Evolutionary conservation across 2,329 filamentous ascomycete genomes (phyloP), one percentile per base, ranked within the genome.

Genomic region (Fusarium odoratissimum): DNA sequence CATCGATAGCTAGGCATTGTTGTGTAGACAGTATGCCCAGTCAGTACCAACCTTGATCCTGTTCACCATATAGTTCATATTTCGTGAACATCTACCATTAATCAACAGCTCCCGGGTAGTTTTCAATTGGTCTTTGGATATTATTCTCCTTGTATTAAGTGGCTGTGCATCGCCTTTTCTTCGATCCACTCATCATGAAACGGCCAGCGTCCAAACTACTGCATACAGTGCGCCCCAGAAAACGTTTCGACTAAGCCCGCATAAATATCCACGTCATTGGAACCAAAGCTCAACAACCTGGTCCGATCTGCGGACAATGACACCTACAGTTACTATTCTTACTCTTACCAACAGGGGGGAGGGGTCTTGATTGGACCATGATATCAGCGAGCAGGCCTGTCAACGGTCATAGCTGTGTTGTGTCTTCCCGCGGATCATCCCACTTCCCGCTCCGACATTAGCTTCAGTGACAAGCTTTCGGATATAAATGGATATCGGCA

Each of bases 71-170:
- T 2, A 35, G 12, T 17, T 3, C 8, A 25, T 21, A 5, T 0
- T 4, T 5, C 7, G 9, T 7, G 9, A 28, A 28, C 5, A n/a
- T 1, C 0, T 3, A 5, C 5, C 5, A 9, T 9, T 6, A 5
- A 30, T 10, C 0, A 10, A 17, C 2, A 30, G 13, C 23, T 54
- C 10, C 23, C 19, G 33, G 49, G 49, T 54, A 54, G 23, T 5
- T 17, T 16, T 4, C 17, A 16, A 17, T 0, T 6, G 2, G 13
- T 0, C 2, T 14, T n/a, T 8, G 31, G 5, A 6, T 28, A 8
- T 3, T 8, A 8, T 37, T 38, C 14, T n/a, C n/a, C 12, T 33
- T 35, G 8, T 21, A 16, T 7, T 30, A 8, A 23, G 55, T 58
- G 44, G 56, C 56, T 52, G 25, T 59, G 44, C 9, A n/a, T 40